Conservation (phyloP, 2,329 filamentous ascomycete genomes). For the Emmonsiellopsis sp. region DNA sequence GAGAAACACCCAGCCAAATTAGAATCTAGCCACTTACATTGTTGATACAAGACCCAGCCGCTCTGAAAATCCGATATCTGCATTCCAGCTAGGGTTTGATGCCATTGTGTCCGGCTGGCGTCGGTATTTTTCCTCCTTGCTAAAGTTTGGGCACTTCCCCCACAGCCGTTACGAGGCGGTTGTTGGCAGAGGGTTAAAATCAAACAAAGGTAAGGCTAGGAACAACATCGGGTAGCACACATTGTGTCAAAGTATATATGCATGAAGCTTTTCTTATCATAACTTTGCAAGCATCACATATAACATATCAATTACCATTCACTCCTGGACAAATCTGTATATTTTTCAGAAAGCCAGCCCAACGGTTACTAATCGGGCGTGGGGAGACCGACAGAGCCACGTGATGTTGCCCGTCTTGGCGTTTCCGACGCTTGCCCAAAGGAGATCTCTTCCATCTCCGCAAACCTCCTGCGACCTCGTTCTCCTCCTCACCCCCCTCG, state of each 20-base stretch:
- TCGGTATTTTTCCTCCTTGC: not conserved
- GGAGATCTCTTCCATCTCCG: not conserved
- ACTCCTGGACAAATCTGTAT: no score
- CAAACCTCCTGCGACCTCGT: not conserved
- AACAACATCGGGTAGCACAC: no score
- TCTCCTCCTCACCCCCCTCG: not conserved
- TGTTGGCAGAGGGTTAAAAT: no score
- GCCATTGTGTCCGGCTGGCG: constrained; percentile 23
- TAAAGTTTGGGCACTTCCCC: no score
- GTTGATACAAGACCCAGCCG: constrained; percentile 56
- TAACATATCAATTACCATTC: no score
- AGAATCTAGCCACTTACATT: constrained; percentile 41
- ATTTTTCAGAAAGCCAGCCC: no score
- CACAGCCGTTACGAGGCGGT: no score
- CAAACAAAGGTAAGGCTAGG: no score
- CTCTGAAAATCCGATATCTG: constrained; percentile 47
- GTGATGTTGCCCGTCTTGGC: constrained; percentile 10
- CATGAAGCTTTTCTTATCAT: no score
- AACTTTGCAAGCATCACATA: no score
- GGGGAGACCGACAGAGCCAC: not conserved
- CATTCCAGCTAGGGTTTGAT: constrained; percentile 39
- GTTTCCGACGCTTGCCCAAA: constrained; percentile 12
- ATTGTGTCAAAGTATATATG: no score
- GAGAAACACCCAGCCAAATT: not conserved
- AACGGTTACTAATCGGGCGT: no score